Base-by-base conservation (phyloP, 345 rosid species). In the Hevea brasiliensis region DNA sequence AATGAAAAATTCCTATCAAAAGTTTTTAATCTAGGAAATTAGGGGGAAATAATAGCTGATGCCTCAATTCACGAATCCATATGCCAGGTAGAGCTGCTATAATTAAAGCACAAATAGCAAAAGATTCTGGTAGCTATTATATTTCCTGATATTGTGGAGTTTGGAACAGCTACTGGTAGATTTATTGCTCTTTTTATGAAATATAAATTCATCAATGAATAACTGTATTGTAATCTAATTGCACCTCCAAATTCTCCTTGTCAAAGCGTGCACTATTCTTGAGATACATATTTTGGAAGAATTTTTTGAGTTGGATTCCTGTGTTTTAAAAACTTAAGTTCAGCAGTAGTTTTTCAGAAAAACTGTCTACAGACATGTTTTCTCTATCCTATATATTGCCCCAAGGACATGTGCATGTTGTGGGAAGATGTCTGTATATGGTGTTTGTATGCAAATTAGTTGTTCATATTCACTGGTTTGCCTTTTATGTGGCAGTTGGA, bases 401-500 rank as follows among this genome's bases (percentile, higher is more conserved):
- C 12, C 27, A 32, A 32, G n/a, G n/a, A 32, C 37, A 15, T 42
- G 64, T 69, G 18, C 20, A 17, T 54, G 50, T 14, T 20, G 59
- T 37, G n/a, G 41, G 60, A 37, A 35, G 6, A 8, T 63, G 54
- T 53, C n/a, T 41, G 11, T 23, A 20, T 9, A 2, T 2, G 12
- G 54, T 44, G 50, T 32, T 27, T 42, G 3, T 8, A 55, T 45
- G 58, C 21, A 32, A 73, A 57, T 74, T 44, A 57, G 44, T 1
- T 7, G 5, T 13, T 27, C 13, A 23, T 54, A 54, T 67, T 72
- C 63, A 71, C 61, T 57, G 44, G 24, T 57, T 76, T 29, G 60
- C 71, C 58, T 67, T 63, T 59, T 70, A 24, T 82, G 45, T 26
- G 41, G 58, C 82, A 81, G 92, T 65, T 72, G 83, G 79, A 69